Percentiles rank a stretch among this genome's conserved stretches.
Evolutionary conservation across 495 filamentous ascomycete genomes (phyloP).

Genomic region (Penicillium ochrochloron): DNA sequence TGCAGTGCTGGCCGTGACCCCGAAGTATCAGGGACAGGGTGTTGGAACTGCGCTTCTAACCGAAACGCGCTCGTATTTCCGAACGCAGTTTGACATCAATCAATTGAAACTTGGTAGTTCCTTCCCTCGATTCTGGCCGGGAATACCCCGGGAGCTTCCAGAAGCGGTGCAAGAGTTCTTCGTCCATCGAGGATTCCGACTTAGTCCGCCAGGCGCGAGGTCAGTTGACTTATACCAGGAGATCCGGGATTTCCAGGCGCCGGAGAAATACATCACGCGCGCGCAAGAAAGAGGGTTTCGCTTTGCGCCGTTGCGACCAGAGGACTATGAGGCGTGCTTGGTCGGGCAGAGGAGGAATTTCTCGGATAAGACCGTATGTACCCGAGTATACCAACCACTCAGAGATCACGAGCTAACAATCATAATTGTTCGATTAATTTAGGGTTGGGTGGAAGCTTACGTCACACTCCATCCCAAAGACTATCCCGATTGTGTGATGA

Average conservation of each 20-base stretch:
- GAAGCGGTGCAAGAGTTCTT: conserved; percentile 47
- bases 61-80: conserved; percentile 39
- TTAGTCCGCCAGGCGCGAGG: conserved; percentile 33
- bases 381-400: neutral
- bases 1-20: conserved; percentile 49
- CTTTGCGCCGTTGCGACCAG: conserved; percentile 45
- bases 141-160: conserved; percentile 47
- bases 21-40: conserved; percentile 43
- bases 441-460: conserved; percentile 56
- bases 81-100: conserved; percentile 28
- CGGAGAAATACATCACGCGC: conserved; percentile 41
- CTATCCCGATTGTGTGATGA: conserved; percentile 51
- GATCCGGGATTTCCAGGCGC: conserved; percentile 43
- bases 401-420: neutral
- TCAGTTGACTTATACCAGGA: conserved; percentile 51
- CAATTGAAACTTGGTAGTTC: conserved; percentile 45
- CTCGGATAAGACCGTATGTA: conserved; percentile 41
- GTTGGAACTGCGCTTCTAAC: conserved; percentile 48
- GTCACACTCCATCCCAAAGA: conserved; percentile 41
- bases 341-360: conserved; percentile 52
- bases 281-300: conserved; percentile 42
- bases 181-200: conserved; percentile 48
- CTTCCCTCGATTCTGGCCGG: conserved; percentile 57
- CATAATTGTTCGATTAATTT: conserved; percentile 11
- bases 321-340: conserved; percentile 49